Evolutionary conservation across 2,329 filamentous ascomycete genomes (phyloP).

Genomic region (Pseudocercospora eumusae): DNA sequence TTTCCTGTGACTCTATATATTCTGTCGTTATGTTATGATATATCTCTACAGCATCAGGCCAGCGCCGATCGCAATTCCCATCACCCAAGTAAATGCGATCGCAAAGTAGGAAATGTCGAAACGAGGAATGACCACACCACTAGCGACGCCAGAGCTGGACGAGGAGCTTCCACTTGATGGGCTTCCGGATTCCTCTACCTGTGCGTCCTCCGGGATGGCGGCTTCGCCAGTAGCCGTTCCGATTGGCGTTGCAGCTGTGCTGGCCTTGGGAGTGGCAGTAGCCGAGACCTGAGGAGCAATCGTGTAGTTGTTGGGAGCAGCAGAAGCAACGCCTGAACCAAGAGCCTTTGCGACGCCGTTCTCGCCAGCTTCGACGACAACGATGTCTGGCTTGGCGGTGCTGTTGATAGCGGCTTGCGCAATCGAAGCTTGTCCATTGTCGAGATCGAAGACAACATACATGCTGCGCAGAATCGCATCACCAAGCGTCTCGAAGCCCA

Average conservation of each 20-base stretch:
- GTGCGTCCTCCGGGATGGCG: constrained; percentile 34
- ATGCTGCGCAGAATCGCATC: constrained; percentile 39
- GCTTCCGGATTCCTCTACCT: constrained; percentile 10
- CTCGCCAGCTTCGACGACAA: constrained; percentile 34
- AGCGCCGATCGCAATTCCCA: constrained; percentile 19
- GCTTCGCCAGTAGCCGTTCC: constrained; percentile 37
- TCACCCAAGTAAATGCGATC: constrained; percentile 19
- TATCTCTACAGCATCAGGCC: constrained; percentile 27
- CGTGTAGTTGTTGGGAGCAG: constrained; percentile 23
- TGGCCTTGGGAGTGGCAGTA: constrained; percentile 28
- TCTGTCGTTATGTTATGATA: constrained; percentile 23
- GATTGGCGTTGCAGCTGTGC: constrained; percentile 30
- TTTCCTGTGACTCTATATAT: constrained; percentile 9
- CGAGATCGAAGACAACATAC: constrained; percentile 42
- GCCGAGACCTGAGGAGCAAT: constrained; percentile 30
- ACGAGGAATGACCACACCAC: constrained; percentile 16
- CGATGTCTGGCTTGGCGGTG: constrained; percentile 26
- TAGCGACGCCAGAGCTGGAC: constrained; percentile 17
- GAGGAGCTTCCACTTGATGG: constrained; percentile 10
- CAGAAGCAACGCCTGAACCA: constrained; percentile 25
- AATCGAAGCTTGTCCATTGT: constrained; percentile 40
- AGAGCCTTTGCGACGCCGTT: constrained; percentile 35
- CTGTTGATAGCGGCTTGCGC: constrained; percentile 38
- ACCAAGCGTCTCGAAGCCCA: constrained; percentile 33
- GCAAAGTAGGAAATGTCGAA: constrained; percentile 21